Evolutionary conservation across 805 yeast species (phyloP).

Genomic region (Barnettozyma pratensis): DNA sequence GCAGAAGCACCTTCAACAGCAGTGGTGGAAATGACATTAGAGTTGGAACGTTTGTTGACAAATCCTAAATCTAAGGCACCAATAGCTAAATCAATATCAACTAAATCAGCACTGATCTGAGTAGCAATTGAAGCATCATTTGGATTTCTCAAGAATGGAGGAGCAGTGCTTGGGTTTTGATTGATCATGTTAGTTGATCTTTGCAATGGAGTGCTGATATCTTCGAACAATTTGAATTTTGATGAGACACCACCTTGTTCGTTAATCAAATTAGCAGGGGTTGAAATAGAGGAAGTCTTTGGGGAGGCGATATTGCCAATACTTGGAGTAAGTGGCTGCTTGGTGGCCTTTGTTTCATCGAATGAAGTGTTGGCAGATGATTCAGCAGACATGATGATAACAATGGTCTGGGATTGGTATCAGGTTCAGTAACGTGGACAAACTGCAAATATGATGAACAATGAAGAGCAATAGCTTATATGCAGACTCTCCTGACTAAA

Average conservation of each 20-base stretch:
- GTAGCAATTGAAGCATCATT: constrained; percentile 7
- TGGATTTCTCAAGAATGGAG: constrained; percentile 21
- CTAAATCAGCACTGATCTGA: constrained; percentile 17
- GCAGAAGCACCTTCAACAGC: constrained; percentile 5
- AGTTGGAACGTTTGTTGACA: constrained; percentile 10
- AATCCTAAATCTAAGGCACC: constrained; percentile 25
- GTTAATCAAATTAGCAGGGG: constrained; percentile 11
- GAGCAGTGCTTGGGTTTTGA: constrained; percentile 20
- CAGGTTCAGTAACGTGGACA: too few relatives aligned
- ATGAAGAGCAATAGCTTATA: too few relatives aligned
- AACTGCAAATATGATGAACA: too few relatives aligned
- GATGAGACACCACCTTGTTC: constrained; percentile 5
- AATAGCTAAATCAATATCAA: constrained; percentile 22
- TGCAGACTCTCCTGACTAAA: too few relatives aligned
- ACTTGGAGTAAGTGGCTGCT: constrained; percentile 13
- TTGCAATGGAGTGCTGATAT: constrained; percentile 20
- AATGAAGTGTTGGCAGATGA: constrained; percentile 16
- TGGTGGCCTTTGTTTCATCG: constrained; percentile 8
- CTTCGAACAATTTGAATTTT: constrained; percentile 19
- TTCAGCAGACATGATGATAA: constrained; percentile 13
- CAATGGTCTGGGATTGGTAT: background rate
- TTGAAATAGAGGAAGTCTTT: constrained; percentile 12
- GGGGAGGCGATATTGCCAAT: constrained; percentile 3
- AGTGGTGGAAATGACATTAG: constrained; percentile 1
- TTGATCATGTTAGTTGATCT: constrained; percentile 18